Evolutionary conservation across 1,284 basidiomycete species (phyloP).

Genomic region (Irpex sp.): DNA sequence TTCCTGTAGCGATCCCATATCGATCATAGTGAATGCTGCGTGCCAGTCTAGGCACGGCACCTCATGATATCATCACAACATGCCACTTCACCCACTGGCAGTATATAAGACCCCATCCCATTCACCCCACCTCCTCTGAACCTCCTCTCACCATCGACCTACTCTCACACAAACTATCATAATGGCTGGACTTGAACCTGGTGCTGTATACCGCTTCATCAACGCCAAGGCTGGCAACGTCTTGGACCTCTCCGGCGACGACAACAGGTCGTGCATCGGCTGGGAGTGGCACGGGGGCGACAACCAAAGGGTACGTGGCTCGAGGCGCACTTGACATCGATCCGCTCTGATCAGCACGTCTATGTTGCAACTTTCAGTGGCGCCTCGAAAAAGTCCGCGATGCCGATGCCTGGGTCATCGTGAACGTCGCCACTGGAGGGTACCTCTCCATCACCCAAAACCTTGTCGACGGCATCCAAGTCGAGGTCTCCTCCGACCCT

Average conservation of each 20-base stretch:
- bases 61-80: background rate
- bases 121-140: background rate
- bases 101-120: conserved; percentile 8
- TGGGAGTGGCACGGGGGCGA: conserved; percentile 36
- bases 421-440: conserved; percentile 29
- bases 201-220: conserved; percentile 38
- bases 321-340: background rate
- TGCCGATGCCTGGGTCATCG: conserved; percentile 35
- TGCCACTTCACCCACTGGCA: background rate
- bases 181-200: conserved; percentile 12
- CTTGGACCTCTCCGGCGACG: conserved; percentile 49
- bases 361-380: conserved; percentile 4
- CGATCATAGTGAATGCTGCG: background rate
- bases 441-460: conserved; percentile 32
- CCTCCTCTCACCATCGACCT: background rate
- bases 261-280: conserved; percentile 48
- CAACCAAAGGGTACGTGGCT: conserved; percentile 43
- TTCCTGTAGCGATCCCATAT: background rate
- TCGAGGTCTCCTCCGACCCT: conserved; percentile 21
- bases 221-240: conserved; percentile 49
- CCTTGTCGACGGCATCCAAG: conserved; percentile 18
- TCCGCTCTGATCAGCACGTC: background rate
- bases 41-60: background rate
- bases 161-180: background rate
- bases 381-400: conserved; percentile 7